A percentile compares a stretch with the other conserved stretches of the same genome.
phyloP scores from a whole-genome alignment of 208 protist genomes.

The Leishmania major region DNA sequence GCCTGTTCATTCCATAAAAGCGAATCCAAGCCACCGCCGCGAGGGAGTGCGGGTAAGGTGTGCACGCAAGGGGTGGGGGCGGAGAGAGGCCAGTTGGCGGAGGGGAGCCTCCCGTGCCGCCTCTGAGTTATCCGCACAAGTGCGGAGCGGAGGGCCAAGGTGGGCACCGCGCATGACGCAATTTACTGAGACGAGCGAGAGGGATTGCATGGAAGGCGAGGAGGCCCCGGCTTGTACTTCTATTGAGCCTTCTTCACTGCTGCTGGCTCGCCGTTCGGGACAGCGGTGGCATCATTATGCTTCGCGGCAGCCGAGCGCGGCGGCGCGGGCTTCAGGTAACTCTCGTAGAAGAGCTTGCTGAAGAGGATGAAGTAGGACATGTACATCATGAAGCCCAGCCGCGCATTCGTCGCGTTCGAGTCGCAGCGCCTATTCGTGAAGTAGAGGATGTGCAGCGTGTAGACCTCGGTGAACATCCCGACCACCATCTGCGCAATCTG shows the following conservation, averaged over 20 bases:
- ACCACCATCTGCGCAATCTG: constrained; percentile 95
- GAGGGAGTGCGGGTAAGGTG: not conserved
- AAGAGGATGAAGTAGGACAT: constrained; percentile 93
- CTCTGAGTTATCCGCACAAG: no score
- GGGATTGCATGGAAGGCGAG: not conserved
- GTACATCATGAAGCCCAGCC: constrained; percentile 89
- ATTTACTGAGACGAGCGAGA: not conserved
- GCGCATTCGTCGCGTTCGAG: constrained; percentile 59
- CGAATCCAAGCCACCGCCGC: not conserved
- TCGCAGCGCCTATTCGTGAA: constrained; percentile 28
- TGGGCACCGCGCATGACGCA: not conserved
- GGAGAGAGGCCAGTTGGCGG: no score
- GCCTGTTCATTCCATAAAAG: not conserved
- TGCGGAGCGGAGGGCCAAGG: no score
- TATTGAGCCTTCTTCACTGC: constrained; percentile 11
- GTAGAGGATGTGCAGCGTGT: constrained; percentile 50
- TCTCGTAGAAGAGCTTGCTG: constrained; percentile 75
- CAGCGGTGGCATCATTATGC: constrained; percentile 11
- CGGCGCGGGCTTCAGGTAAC: constrained; percentile 59
- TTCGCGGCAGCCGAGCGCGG: constrained; percentile 6
- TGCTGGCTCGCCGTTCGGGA: constrained; percentile 5
- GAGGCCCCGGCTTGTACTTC: not conserved
- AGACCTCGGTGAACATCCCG: constrained; percentile 64
- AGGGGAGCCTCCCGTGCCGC: no score
- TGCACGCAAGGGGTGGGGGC: not conserved